A percentile compares a stretch with the other conserved stretches of the same genome.
Conservation (phyloP, 306 rosid species). For the cucumber (Cucumis sativus) region Cucumber_9930_V3 NC_026657.2:5113001-5113500, state of each 20-base stretch:
- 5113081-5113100: too few species aligned
- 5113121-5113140: too few species aligned
- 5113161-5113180: too few species aligned
- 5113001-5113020: too few species aligned
- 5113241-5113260: constrained; percentile 63
- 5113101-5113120: too few species aligned
- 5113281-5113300: constrained; percentile 78
- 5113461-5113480: constrained; percentile 57
- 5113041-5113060: too few species aligned
- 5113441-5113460: constrained; percentile 27
- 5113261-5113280: constrained; percentile 74
- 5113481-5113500: constrained; percentile 62
- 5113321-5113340: constrained; percentile 56
- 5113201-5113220: constrained; percentile 96
- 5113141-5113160: too few species aligned
- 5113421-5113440: constrained; percentile 36
- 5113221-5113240: constrained; percentile 84
- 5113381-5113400: constrained; percentile 26
- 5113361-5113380: constrained; percentile 34
- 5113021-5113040: too few species aligned
- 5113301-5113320: constrained; percentile 35
- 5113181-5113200: too few species aligned
- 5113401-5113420: constrained; percentile 52
- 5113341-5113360: constrained; percentile 56
- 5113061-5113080: too few species aligned